Evolutionary conservation across 2,329 filamentous ascomycete species (phyloP).

Genomic region (Simplicillium sp.): DNA sequence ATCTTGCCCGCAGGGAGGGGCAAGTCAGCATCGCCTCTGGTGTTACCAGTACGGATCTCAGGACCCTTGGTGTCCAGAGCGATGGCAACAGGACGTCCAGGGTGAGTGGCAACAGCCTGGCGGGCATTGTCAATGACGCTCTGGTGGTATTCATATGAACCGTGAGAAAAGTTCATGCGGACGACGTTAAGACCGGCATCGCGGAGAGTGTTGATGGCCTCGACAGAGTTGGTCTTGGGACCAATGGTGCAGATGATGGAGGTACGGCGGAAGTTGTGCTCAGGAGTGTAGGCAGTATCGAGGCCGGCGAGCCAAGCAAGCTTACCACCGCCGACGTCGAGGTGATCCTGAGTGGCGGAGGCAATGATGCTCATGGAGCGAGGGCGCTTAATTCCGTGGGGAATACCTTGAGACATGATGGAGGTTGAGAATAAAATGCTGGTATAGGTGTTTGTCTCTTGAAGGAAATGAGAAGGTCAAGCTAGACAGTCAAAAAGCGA

Average conservation of each 20-base stretch:
- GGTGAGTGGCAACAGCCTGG: constrained; percentile 67
- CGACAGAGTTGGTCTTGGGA: constrained; percentile 96
- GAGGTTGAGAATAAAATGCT: constrained; percentile 2
- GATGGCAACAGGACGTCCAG: constrained; percentile 86
- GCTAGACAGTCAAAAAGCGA: no score
- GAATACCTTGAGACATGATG: constrained; percentile 16
- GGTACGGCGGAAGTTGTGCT: constrained; percentile 86
- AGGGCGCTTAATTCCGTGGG: constrained; percentile 19
- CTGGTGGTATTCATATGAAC: constrained; percentile 86
- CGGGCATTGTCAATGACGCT: constrained; percentile 95
- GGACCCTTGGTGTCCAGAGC: constrained; percentile 69
- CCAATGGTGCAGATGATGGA: constrained; percentile 99
- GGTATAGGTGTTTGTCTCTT: no score
- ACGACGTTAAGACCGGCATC: constrained; percentile 91
- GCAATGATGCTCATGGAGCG: constrained; percentile 36
- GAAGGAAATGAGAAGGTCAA: no score
- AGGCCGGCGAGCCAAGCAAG: constrained; percentile 61
- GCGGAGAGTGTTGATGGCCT: constrained; percentile 93
- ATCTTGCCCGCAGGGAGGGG: constrained; percentile 76
- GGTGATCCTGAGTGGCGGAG: constrained; percentile 72
- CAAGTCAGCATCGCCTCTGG: constrained; percentile 79
- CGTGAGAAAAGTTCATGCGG: constrained; percentile 96
- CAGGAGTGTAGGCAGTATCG: constrained; percentile 79
- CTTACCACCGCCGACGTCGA: constrained; percentile 66
- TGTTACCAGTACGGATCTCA: constrained; percentile 54